Evolutionary conservation across 306 rosid species (phyloP), one percentile per base, ranked within the genome.

Genomic region (Cucurbita pepo): DNA sequence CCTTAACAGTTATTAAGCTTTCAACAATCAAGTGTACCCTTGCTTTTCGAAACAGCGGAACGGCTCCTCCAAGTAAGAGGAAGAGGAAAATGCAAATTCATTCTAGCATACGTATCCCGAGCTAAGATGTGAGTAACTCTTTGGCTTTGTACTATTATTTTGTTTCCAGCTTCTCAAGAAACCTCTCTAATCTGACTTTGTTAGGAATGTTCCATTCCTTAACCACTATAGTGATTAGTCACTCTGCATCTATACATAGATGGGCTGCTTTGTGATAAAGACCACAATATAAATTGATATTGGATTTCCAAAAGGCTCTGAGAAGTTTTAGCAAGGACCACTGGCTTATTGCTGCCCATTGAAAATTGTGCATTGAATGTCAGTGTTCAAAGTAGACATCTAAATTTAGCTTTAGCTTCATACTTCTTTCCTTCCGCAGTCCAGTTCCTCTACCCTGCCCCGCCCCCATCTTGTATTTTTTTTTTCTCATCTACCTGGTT

Each of bases 31-130:
- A 93, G 91, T 82, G 75, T 90, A 76, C 85, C 91, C 45, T 40
- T 77, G 85, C 93, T 93, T 69, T 93, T 88, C 67, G 83, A 84
- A 60, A 90, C 88, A 13, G 96, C 89, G 57, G 84, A 83, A 72
- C 84, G 75, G 82, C 88, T 93, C 34, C 89, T 93, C 79, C 84
- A 10, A 80, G 86, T 64, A 50, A 78, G 91, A 76, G 86, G 76
- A 57, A 80, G 84, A 66, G 83, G 85, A 45, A 66, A 77, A 59
- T 88, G 96, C 88, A 93, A 87, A 79, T 93, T 93, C 89, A 88
- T 90, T 67, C 93, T 93, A 34, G 96, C 92, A 65, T 93, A 93
- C 60, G 90, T 93, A 59, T 93, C 98, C 76, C 85, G 98, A 75
- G 83, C 91, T 22, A 90, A 86, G 82, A 79, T 8, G 96, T 90